Conservation (phyloP, 805 yeast genomes). For the Hanseniaspora pseudoguilliermondii region DNA sequence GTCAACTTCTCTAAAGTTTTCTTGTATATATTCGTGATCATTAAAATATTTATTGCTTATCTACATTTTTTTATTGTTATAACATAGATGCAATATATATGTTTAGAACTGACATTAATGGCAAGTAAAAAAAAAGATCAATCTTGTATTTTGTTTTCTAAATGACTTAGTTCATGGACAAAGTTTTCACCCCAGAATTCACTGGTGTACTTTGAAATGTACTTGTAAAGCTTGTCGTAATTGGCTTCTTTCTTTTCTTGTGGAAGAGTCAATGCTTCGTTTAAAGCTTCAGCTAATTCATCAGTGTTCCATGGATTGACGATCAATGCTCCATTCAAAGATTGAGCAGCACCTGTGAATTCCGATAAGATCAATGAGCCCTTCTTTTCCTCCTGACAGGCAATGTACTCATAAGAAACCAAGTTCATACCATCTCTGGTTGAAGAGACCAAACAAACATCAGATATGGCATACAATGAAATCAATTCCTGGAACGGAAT, state of each 20-base stretch:
- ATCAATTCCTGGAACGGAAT: constrained; percentile 85
- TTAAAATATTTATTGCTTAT: background rate
- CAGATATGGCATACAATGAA: constrained; percentile 71
- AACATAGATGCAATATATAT: background rate
- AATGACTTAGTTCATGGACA: constrained; percentile 64
- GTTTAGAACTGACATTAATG: background rate
- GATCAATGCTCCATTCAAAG: constrained; percentile 81
- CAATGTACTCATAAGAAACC: constrained; percentile 91
- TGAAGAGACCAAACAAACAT: constrained; percentile 82
- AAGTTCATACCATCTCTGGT: constrained; percentile 98
- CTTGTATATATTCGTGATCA: background rate
- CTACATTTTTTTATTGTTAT: background rate
- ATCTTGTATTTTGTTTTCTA: constrained; percentile 18
- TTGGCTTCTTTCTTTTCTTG: constrained; percentile 67
- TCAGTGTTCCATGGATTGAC: constrained; percentile 99
- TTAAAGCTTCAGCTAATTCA: constrained; percentile 72
- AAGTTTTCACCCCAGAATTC: constrained; percentile 96
- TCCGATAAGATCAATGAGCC: constrained; percentile 85
- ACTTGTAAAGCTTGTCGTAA: constrained; percentile 71
- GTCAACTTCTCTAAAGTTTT: background rate
- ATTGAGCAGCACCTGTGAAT: constrained; percentile 99
- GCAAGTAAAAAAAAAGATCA: background rate
- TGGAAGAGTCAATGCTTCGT: constrained; percentile 76
- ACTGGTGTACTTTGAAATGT: constrained; percentile 86
- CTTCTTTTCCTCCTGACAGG: constrained; percentile 75